Conservation (phyloP, 108 stramenopile species). For the Nitzschia putrida region DNA sequence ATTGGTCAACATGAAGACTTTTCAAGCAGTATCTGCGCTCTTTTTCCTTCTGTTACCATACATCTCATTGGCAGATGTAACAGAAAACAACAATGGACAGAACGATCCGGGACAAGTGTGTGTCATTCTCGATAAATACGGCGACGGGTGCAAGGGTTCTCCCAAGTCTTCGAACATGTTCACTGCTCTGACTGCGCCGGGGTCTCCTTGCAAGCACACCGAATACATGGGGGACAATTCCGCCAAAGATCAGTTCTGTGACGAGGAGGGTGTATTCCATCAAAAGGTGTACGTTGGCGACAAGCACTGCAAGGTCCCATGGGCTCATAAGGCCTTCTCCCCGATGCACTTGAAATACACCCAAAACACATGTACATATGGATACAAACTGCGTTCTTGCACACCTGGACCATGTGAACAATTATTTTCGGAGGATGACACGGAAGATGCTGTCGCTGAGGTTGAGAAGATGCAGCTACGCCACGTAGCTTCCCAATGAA, state of each 20-base stretch:
- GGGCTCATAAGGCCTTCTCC: conserved; percentile 22
- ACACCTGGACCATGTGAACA: conserved; percentile 21
- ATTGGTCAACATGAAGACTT: no score
- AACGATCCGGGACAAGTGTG: conserved; percentile 14
- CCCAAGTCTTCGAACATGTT: conserved; percentile 4
- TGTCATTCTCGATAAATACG: conserved; percentile 16
- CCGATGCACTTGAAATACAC: conserved; percentile 30
- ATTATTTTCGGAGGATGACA: background rate
- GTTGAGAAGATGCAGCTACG: conserved; percentile 4
- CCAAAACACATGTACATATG: conserved; percentile 23
- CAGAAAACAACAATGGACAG: background rate
- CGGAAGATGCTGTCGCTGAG: background rate
- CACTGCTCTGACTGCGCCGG: conserved; percentile 15
- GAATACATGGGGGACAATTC: conserved; percentile 22
- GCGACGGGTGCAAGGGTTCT: conserved; percentile 8
- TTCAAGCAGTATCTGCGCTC: no score
- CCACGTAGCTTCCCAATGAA: no score
- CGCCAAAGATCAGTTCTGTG: conserved; percentile 22
- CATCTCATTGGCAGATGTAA: no score
- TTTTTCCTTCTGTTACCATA: no score
- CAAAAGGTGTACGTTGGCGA: conserved; percentile 17
- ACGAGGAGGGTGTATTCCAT: conserved; percentile 11
- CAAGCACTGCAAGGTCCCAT: conserved; percentile 21
- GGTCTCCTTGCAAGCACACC: conserved; percentile 26
- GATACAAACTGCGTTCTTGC: conserved; percentile 21